Base-by-base conservation (phyloP, 2,329 filamentous ascomycete genomes). In the Cadophora malorum region DNA sequence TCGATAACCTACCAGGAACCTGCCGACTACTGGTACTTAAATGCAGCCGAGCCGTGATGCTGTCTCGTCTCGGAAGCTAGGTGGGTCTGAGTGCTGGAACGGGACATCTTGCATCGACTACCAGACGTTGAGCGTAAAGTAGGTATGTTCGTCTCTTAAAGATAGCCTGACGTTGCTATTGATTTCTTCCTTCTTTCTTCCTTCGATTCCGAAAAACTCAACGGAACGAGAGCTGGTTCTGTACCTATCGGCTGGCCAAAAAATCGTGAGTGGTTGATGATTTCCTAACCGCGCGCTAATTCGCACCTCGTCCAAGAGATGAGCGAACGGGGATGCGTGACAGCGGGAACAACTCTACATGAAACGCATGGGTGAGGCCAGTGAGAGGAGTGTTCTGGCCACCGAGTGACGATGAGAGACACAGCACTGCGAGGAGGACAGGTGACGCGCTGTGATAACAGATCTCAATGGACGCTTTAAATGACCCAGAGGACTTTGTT, bases 361-460 rank as follows among this genome's bases (percentile, higher is more conserved):
- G 52, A 55, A 55, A 55, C 52, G 16, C 52, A 33, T 38, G 35
- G 35, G 25, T 55, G 52, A 55, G 52, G 33, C 52, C 28, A 64
- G 21, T 64, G 6, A 47, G 49, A 23, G 10, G 21, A 21, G n/a
- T 56, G 50, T 28, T 28, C 28, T 28, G 3, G 28, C 28, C 5
- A 5, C 3, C 3, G 45, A 21, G 9, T 49, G 45, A 49, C 45
- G 45, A 21, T 49, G 52, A 53, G 58, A 28, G 58, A 38, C 58
- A 61, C 61, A 55, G 61, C 31, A 63, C 47, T 14, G 25, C 60
- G 28, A 21, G 50, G 47, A 31, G 28, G 47, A 21, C 23, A 19
- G 41, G 41, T 47, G 45, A 49, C 21, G 45, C 21, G 45, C 5
- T 63, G 35, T 38, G 35, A 38, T 38, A 14, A 38, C 3, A 38